Conservation (phyloP, 1,139 yeast species). For the Sugiyamaella novakii region DNA sequence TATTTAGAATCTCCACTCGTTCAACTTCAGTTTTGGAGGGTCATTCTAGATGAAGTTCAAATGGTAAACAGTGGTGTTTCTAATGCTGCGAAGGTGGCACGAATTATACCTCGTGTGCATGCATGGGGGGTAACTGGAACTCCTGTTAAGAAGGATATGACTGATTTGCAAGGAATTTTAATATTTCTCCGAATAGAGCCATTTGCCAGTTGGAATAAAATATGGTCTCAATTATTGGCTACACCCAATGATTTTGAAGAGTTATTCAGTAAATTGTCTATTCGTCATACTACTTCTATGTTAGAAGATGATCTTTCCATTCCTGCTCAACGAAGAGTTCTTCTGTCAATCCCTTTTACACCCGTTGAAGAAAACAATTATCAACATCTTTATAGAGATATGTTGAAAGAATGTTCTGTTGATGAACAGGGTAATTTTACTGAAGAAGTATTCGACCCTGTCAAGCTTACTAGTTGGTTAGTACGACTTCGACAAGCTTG, state of each 20-base stretch:
- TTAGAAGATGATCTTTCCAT: slow-evolving; percentile 73
- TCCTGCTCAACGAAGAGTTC: slow-evolving; percentile 73
- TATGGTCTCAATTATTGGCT: slow-evolving; percentile 39
- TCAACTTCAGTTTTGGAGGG: slow-evolving; percentile 85
- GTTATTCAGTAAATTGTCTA: slow-evolving; percentile 54
- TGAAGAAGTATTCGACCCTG: slow-evolving; percentile 24
- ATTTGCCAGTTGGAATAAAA: slow-evolving; percentile 45
- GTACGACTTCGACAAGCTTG: slow-evolving; percentile 72
- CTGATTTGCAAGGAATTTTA: slow-evolving; percentile 70
- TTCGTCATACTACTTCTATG: slow-evolving; percentile 83
- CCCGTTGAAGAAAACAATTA: slow-evolving; percentile 84
- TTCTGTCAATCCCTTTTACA: slow-evolving; percentile 72
- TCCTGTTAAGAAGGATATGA: slow-evolving; percentile 67
- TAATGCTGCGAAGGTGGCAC: slow-evolving; percentile 77
- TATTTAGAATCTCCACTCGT: slow-evolving; percentile 69
- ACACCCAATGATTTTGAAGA: slow-evolving; percentile 48
- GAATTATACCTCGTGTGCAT: slow-evolving; percentile 78
- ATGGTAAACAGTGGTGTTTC: slow-evolving; percentile 78
- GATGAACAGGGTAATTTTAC: slow-evolving; percentile 53
- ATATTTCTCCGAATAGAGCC: slow-evolving; percentile 70
- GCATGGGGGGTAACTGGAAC: slow-evolving; percentile 99
- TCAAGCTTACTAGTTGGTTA: slow-evolving; percentile 54
- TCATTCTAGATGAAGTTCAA: slow-evolving; percentile 90
- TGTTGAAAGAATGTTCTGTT: slow-evolving; percentile 63
- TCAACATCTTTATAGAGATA: slow-evolving; percentile 60